Base-by-base conservation (phyloP, 2,329 filamentous ascomycete genomes). In the Aspergillus amoenus region DNA sequence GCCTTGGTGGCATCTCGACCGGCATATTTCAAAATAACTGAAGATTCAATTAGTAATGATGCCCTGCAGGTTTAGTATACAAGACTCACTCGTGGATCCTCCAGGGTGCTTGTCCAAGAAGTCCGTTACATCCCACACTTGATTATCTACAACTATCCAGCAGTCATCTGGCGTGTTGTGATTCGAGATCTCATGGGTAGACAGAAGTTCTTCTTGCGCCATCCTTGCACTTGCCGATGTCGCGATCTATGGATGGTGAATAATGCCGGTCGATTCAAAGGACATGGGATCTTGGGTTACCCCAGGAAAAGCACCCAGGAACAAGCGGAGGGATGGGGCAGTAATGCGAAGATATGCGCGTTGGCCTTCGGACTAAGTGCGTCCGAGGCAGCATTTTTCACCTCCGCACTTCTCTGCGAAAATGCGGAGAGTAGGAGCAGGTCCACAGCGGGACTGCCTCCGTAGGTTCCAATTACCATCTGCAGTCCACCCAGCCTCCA, bases 121-220 rank as follows among this genome's bases (percentile, higher is more conserved):
- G 15, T 84, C 79, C 22, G 84, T 87, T 44, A 90, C 73, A 69
- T 90, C 85, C 76, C 86, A 89, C 27, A 90, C 85, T 64, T 83
- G 81, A 45, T 82, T 82, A 69, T 89, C 82, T 21, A 90, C 81
- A 17, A 88, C 86, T 57, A 90, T 82, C 88, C 88, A 91, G 65
- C 83, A 81, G 62, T 86, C 72, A 52, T 78, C 65, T 34, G 75
- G 64, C 12, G 69, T 76, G 54, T 77, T 81, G 65, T 86, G 83
- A 52, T 70, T 70, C 1, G 75, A 74, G 56, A 85, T 70, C 57
- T 84, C 76, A 42, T 74, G 62, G 2, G 70, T 64, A 13, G 78
- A 76, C 18, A 83, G 48, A 13, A 70, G 64, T 49, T 63, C 73
- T n/a, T 59, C 59, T 11, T 65, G 59, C 21, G 64, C 41, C 73